A percentile compares a stretch with the other conserved stretches of the same genome.
These are phyloP conservation scores for Centrapalus pauciflorus DNA, from an alignment of 129 eudicot species.

Conservation along the genomic window DNA sequence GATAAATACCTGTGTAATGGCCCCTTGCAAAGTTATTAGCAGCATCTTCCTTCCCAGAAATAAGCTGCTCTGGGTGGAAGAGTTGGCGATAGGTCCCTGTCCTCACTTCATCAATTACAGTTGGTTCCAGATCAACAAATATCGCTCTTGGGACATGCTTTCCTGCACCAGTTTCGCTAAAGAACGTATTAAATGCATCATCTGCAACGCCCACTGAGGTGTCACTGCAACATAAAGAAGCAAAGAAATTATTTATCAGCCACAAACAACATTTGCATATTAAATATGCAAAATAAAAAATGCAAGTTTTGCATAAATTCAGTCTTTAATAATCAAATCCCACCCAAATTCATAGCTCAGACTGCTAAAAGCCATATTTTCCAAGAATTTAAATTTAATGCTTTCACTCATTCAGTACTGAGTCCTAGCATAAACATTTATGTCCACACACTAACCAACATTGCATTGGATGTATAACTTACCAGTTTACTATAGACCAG, in stretches of 20 bases:
- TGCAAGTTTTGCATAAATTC: neutral
- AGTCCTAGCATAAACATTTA: neutral
- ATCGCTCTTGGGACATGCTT: slow-evolving; percentile 97
- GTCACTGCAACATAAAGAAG: slow-evolving; percentile 50
- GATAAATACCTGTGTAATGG: slow-evolving; percentile 69
- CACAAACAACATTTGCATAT: neutral
- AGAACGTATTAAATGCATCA: slow-evolving; percentile 96
- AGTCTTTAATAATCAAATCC: neutral
- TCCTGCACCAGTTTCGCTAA: slow-evolving; percentile 90
- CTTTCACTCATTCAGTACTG: neutral
- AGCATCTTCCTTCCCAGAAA: slow-evolving; percentile 98
- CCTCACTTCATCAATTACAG: slow-evolving; percentile 93
- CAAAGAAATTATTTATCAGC: neutral
- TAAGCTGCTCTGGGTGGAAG: slow-evolving; percentile 96
- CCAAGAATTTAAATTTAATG: neutral
- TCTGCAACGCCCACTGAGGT: slow-evolving; percentile 60
- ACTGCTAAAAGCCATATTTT: neutral
- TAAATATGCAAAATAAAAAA: neutral
- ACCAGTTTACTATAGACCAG: too few relatives aligned
- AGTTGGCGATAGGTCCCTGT: slow-evolving; percentile 92
- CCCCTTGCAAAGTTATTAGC: slow-evolving; percentile 98
- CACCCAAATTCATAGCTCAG: neutral
- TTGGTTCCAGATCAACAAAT: slow-evolving; percentile 93
- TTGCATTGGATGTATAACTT: neutral
- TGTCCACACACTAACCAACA: neutral